Percentiles rank a stretch among this genome's conserved stretches.
These are phyloP conservation scores for Saccharomyces kudriavzevii DNA, from an alignment of 805 yeast species.

Conservation along the genomic window DNA sequence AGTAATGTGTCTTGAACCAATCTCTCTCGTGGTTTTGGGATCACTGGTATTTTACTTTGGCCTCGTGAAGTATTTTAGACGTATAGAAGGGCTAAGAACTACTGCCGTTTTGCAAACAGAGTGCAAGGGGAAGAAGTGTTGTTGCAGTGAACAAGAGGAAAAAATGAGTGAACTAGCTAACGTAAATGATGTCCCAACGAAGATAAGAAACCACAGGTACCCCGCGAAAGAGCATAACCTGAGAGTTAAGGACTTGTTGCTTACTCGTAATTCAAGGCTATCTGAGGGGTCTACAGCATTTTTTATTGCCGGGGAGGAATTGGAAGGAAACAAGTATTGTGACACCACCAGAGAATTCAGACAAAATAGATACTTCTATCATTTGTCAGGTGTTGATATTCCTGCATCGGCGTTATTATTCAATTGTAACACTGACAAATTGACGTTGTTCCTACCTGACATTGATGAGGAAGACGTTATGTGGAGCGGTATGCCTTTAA, in stretches of 20 bases:
- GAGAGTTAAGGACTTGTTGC: conserved; percentile 37
- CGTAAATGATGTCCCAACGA: conserved; percentile 17
- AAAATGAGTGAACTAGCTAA: conserved; percentile 7
- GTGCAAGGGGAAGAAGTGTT: neutral
- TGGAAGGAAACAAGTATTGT: conserved; percentile 59
- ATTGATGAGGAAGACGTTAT: conserved; percentile 82
- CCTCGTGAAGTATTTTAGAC: neutral
- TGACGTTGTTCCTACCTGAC: conserved; percentile 72
- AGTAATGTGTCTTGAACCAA: neutral
- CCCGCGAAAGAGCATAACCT: conserved; percentile 77
- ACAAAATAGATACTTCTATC: conserved; percentile 87
- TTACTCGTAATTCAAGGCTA: conserved; percentile 15
- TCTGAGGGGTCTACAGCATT: conserved; percentile 33
- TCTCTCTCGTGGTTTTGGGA: neutral
- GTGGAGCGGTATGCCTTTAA: conserved; percentile 91
- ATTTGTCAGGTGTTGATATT: conserved; percentile 72
- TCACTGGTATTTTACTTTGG: neutral
- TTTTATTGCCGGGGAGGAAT: conserved; percentile 54
- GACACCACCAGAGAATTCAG: conserved; percentile 74
- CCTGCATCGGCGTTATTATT: conserved; percentile 70
- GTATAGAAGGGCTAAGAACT: neutral
- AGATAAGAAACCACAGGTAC: conserved; percentile 40
- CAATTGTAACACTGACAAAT: conserved; percentile 42
- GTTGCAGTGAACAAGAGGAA: neutral
- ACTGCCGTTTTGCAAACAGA: neutral